These are phyloP conservation scores for Jaenimonas drosophilae DNA, from an alignment of 208 protist genomes.

Conservation along the genomic window DNA sequence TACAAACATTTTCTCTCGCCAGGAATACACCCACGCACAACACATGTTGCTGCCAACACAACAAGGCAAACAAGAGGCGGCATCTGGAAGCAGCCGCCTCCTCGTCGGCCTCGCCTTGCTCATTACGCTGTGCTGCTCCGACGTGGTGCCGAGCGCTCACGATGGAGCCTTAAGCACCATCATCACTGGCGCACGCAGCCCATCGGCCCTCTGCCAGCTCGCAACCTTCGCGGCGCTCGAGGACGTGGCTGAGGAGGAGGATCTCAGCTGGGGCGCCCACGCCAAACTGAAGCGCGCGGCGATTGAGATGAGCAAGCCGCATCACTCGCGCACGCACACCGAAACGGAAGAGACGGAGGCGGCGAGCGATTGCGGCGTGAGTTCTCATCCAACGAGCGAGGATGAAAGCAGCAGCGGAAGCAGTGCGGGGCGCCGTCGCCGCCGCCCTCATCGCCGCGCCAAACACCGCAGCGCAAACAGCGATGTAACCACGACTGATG, in stretches of 20 bases:
- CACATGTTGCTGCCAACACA: too few species aligned
- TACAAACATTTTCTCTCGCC: too few species aligned
- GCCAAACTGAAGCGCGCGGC: conserved; percentile 1
- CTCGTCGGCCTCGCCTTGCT: conserved; percentile 25
- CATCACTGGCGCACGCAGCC: conserved; percentile 24
- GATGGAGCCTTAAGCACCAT: conserved; percentile 32
- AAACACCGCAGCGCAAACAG: too few species aligned
- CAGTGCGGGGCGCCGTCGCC: too few species aligned
- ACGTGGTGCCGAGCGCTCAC: conserved; percentile 9
- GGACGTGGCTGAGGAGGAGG: conserved; percentile 53
- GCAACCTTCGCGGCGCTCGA: conserved; percentile 52
- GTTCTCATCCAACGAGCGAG: too few species aligned
- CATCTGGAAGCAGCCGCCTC: conserved; percentile 14
- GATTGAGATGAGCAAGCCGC: conserved; percentile 2
- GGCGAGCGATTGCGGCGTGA: too few species aligned
- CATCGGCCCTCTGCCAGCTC: conserved; percentile 51
- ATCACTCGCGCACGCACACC: background rate
- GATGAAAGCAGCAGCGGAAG: too few species aligned
- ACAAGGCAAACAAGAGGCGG: conserved; percentile 1
- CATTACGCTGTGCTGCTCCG: conserved; percentile 18
- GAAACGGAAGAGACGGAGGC: too few species aligned
- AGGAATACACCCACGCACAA: too few species aligned
- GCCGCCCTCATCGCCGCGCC: too few species aligned
- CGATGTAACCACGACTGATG: too few species aligned
- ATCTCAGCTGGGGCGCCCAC: conserved; percentile 51